Conservation (phyloP, 345 rosid species). For the Eucalyptus dawsonii region DNA sequence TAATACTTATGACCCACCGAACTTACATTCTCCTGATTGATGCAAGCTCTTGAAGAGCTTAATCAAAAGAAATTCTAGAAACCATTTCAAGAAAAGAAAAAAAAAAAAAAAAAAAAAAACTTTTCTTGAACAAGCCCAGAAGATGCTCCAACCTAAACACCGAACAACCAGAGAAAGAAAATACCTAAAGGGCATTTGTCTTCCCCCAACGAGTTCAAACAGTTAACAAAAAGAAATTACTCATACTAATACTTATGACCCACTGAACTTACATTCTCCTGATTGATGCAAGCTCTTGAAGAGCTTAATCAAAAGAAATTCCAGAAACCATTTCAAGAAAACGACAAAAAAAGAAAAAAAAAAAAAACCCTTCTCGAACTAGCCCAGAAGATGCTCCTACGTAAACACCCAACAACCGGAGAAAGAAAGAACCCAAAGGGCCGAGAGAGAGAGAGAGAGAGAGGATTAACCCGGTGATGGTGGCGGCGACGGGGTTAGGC, state of each 20-base stretch:
- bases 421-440: not conserved
- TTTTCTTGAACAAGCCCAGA: not conserved
- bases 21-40: not conserved
- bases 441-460: not conserved
- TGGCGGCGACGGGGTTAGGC: not conserved
- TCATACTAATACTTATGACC: not conserved
- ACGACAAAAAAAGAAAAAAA: not conserved
- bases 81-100: not conserved
- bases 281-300: not conserved
- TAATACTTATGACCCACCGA: not conserved
- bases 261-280: not conserved
- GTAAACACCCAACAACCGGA: not conserved
- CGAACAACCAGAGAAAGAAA: not conserved
- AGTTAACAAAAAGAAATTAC: not conserved
- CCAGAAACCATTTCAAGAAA: not conserved
- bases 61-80: not conserved
- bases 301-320: not conserved
- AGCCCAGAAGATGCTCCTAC: not conserved
- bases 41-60: not conserved
- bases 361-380: not conserved
- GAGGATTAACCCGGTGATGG: not conserved
- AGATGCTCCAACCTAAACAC: not conserved
- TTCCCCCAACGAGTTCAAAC: not conserved
- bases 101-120: not conserved
- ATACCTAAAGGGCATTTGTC: not conserved